A percentile compares a stretch with the other conserved stretches of the same genome.
Conservation (phyloP, 176 grass and related monocot genomes). For the Raddia distichophylla region DNA sequence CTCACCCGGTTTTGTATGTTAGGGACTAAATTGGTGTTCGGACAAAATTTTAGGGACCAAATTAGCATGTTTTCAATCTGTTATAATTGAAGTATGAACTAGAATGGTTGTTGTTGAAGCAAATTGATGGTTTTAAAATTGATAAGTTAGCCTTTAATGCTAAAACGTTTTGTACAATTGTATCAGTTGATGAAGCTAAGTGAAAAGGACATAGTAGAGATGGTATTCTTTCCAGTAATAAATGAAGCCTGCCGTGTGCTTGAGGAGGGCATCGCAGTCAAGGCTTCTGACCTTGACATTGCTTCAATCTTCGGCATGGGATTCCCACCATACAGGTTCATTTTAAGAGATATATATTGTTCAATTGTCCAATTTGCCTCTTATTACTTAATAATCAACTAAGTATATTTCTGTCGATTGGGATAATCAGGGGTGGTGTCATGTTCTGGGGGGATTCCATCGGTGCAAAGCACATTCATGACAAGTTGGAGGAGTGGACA, state of each 20-base stretch:
- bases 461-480: constrained; percentile 74
- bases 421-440: constrained; percentile 70
- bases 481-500: constrained; percentile 74
- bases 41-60: too few relatives aligned
- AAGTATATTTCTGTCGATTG: background rate
- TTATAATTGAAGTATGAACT: constrained; percentile 22
- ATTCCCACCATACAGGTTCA: constrained; percentile 85
- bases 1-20: too few relatives aligned
- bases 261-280: constrained; percentile 81
- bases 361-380: background rate
- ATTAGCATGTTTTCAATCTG: too few relatives aligned
- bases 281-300: constrained; percentile 88
- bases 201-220: constrained; percentile 84
- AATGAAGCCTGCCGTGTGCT: constrained; percentile 92
- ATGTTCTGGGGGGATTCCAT: constrained; percentile 89
- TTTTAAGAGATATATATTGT: background rate
- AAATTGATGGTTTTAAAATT: constrained; percentile 13
- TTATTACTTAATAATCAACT: background rate
- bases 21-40: too few relatives aligned
- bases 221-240: constrained; percentile 85
- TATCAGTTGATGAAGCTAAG: constrained; percentile 76
- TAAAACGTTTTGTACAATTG: constrained; percentile 33
- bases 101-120: background rate
- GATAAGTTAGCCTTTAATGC: background rate
- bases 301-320: constrained; percentile 92